These are phyloP conservation scores for Penicillium occitanis DNA, from an alignment of 2,329 filamentous ascomycete species.

Conservation along the genomic window DNA sequence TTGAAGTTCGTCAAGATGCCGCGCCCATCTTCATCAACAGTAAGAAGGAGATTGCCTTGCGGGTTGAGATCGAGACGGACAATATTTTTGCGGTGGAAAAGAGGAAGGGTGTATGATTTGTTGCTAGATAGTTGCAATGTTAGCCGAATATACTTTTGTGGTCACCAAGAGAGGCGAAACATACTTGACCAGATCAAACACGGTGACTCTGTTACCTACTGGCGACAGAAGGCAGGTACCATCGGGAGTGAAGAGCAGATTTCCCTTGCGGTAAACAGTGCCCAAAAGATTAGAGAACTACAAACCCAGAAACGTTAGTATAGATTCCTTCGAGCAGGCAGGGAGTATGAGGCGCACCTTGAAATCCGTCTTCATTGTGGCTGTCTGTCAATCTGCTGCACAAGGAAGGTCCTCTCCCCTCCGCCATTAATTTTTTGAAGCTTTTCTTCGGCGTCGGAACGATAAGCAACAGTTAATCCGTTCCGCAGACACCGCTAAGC, in stretches of 20 bases:
- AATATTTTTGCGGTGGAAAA: slow-evolving; percentile 93
- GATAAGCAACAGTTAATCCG: slow-evolving; percentile 35
- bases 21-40: slow-evolving; percentile 89
- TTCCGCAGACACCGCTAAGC: slow-evolving; percentile 26
- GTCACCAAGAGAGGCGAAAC: slow-evolving; percentile 17
- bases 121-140: slow-evolving; percentile 31
- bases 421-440: slow-evolving; percentile 22
- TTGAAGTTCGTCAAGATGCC: slow-evolving; percentile 90
- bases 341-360: slow-evolving; percentile 60
- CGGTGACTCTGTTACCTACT: slow-evolving; percentile 90
- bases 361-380: slow-evolving; percentile 96
- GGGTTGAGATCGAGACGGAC: slow-evolving; percentile 83
- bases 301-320: slow-evolving; percentile 17
- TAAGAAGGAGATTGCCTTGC: slow-evolving; percentile 85
- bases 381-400: slow-evolving; percentile 4
- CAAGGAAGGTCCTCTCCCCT: slow-evolving; percentile 14
- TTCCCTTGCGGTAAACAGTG: slow-evolving; percentile 97
- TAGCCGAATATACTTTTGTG: background rate
- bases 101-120: slow-evolving; percentile 56
- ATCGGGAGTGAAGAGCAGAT: slow-evolving; percentile 93
- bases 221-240: slow-evolving; percentile 94
- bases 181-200: slow-evolving; percentile 95
- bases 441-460: slow-evolving; percentile 22
- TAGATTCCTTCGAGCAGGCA: no score
- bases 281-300: slow-evolving; percentile 98